Conservation (phyloP, 176 grass and related monocot genomes). For the Oryza meridionalis region DNA sequence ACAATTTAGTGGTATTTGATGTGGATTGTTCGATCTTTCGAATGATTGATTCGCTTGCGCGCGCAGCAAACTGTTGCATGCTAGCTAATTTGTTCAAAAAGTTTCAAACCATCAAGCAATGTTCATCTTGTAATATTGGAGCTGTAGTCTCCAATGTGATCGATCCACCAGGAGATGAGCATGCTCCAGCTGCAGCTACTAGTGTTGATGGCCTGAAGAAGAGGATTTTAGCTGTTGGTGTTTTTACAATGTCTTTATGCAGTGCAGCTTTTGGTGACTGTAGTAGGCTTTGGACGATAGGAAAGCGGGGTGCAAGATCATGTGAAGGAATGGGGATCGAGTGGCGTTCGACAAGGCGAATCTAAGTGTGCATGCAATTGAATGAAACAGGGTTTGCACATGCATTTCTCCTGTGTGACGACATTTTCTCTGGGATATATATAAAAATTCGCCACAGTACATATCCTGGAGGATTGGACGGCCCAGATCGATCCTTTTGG, state of each 20-base stretch:
- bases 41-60: conserved; percentile 3
- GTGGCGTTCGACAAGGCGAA: conserved; percentile 46
- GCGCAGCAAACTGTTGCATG: conserved; percentile 16
- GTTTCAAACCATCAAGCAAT: not conserved
- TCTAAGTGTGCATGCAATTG: conserved; percentile 43
- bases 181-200: not conserved
- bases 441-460: not conserved
- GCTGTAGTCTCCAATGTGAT: not conserved
- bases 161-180: not conserved
- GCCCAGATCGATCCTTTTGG: not conserved
- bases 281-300: conserved; percentile 22
- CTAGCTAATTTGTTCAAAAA: conserved; percentile 34
- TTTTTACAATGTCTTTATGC: conserved; percentile 33
- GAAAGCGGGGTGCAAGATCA: conserved; percentile 29
- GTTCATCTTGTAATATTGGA: conserved; percentile 25
- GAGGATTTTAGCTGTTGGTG: conserved; percentile 31
- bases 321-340: conserved; percentile 15
- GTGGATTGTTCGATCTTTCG: conserved; percentile 41
- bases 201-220: conserved; percentile 6
- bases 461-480: not conserved
- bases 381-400: conserved; percentile 23
- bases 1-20: conserved; percentile 43
- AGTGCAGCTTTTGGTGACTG: conserved; percentile 24
- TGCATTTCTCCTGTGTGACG: not conserved
- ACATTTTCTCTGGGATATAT: not conserved